These are phyloP conservation scores for Panicum virgatum DNA, from an alignment of 202 grass and related monocot species.

Conservation along the genomic window DNA sequence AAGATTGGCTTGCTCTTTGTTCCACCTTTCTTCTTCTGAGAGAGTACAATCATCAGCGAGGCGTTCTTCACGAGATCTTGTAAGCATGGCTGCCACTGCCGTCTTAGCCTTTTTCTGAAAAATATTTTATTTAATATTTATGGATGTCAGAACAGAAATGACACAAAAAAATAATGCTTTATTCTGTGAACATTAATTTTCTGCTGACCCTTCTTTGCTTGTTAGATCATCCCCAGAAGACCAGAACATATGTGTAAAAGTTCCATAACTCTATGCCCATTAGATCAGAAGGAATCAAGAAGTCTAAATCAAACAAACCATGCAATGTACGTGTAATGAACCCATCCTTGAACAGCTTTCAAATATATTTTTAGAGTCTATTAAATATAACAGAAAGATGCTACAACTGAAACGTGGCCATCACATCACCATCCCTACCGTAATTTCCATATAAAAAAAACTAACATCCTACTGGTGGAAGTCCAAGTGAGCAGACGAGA, in stretches of 20 bases:
- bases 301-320: background rate
- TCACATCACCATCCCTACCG: background rate
- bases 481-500: background rate
- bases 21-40: conserved; percentile 68
- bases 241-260: background rate
- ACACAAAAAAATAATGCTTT: background rate
- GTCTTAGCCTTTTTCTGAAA: conserved; percentile 87
- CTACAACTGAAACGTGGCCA: background rate
- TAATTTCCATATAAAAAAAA: background rate
- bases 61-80: conserved; percentile 65
- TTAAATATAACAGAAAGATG: background rate
- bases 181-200: background rate
- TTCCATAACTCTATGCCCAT: background rate
- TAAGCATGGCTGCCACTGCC: conserved; percentile 87
- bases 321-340: conserved; percentile 1
- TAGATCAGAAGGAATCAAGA: background rate
- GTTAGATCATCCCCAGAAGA: background rate
- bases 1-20: conserved; percentile 74
- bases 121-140: conserved; percentile 21
- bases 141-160: conserved; percentile 17
- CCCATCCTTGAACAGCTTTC: background rate
- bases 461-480: background rate
- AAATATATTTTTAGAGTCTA: background rate
- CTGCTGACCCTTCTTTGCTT: background rate
- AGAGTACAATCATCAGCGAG: conserved; percentile 55